phyloP scores from a whole-genome alignment of 1,139 yeast genomes.

The Arxiozyma bovina region DNA sequence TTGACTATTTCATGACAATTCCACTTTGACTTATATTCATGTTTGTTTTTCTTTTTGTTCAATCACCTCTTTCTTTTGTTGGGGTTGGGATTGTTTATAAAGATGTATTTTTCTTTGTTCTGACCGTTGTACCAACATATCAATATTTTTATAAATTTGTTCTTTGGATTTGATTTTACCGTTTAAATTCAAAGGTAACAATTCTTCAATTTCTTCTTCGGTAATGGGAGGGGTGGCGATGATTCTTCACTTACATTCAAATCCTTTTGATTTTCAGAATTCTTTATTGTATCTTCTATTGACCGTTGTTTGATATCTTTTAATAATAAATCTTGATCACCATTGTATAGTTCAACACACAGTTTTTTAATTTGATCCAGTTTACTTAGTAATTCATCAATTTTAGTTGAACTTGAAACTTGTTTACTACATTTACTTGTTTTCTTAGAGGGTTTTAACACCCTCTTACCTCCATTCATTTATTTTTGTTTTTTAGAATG shows the following conservation, averaged over 20 bases:
- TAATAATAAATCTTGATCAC: neutral
- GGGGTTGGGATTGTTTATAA: too few relatives aligned
- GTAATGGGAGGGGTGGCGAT: neutral
- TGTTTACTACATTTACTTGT: neutral
- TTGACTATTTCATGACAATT: too few relatives aligned
- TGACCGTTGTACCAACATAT: conserved; percentile 3
- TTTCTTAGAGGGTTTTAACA: too few relatives aligned
- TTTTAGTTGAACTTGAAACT: neutral
- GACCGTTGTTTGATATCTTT: neutral
- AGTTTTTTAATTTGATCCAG: neutral
- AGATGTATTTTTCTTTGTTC: neutral
- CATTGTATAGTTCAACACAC: neutral
- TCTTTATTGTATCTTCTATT: neutral
- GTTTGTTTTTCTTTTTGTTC: neutral
- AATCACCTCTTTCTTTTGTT: too few relatives aligned
- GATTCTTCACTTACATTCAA: neutral
- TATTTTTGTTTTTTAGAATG: too few relatives aligned
- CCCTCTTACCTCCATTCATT: too few relatives aligned
- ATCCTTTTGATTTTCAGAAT: neutral
- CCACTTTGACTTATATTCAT: neutral
- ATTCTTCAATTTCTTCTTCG: conserved; percentile 4
- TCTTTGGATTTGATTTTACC: neutral
- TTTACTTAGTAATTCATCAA: neutral
- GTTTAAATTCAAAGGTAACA: conserved; percentile 4
- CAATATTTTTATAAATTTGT: conserved; percentile 5